Evolutionary conservation across 148 eudicot species (phyloP).

Genomic region (Polygonum maritimum): DNA sequence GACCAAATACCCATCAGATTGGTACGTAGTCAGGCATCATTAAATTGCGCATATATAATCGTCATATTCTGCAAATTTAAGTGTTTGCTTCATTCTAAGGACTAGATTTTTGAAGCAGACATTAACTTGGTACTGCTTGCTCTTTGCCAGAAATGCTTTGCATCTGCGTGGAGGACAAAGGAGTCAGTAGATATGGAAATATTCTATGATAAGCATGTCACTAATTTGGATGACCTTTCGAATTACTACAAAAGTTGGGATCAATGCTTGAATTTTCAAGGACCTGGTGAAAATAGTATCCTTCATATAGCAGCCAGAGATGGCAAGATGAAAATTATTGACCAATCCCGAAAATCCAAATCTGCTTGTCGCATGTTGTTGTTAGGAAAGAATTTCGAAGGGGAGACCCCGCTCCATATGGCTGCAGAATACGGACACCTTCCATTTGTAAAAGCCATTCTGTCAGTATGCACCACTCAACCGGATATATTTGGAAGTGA

Average conservation of each 20-base stretch:
- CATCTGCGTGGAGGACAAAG: not conserved
- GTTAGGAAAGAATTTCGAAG: not conserved
- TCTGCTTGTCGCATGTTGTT: not conserved
- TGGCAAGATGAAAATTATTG: not conserved
- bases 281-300: not conserved
- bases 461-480: not conserved
- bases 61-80: not conserved
- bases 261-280: not conserved
- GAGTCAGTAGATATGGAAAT: not conserved
- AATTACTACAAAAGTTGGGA: not conserved
- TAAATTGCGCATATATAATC: too few relatives aligned
- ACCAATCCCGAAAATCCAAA: not conserved
- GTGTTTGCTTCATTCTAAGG: not conserved
- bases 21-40: not conserved
- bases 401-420: not conserved
- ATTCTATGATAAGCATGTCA: not conserved
- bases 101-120: too few relatives aligned
- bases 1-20: not conserved
- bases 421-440: not conserved
- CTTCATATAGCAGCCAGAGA: slow-evolving; percentile 3
- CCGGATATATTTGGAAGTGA: not conserved
- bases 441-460: not conserved
- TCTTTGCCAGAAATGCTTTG: not conserved
- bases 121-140: too few relatives aligned
- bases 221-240: not conserved